phyloP scores from a whole-genome alignment of 2,329 filamentous ascomycete species.

The Ophiognomonia clavigignenti-juglandacearum region DNA sequence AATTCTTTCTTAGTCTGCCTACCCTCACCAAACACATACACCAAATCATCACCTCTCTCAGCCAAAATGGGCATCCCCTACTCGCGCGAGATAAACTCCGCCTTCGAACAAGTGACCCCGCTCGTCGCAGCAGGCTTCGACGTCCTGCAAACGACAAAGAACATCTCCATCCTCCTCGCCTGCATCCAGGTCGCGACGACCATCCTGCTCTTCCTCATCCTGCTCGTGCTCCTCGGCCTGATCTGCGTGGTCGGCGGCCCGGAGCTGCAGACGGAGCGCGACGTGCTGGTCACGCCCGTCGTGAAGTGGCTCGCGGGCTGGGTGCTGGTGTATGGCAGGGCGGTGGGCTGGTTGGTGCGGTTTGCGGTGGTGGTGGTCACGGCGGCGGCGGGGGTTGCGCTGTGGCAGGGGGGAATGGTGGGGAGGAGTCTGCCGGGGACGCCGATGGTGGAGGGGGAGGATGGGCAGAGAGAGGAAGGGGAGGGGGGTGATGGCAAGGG shows the following conservation, averaged over 20 bases:
- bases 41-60: no score
- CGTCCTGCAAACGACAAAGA: constrained; percentile 15
- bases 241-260: constrained; percentile 12
- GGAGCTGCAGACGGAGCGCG: constrained; percentile 4
- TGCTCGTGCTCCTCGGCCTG: constrained; percentile 10
- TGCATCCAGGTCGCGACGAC: constrained; percentile 14
- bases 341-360: constrained; percentile 7
- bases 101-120: constrained; percentile 13
- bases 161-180: constrained; percentile 16
- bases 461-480: no score
- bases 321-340: constrained; percentile 10
- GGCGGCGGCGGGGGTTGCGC: constrained; percentile 6
- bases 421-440: constrained; percentile 8
- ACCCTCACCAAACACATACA: neutral
- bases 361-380: neutral
- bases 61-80: constrained; percentile 15
- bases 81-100: constrained; percentile 11
- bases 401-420: constrained; percentile 10
- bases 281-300: constrained; percentile 11
- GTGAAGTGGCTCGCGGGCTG: constrained; percentile 14
- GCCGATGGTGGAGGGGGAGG: neutral
- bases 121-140: constrained; percentile 14
- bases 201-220: constrained; percentile 8
- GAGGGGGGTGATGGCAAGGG: no score
- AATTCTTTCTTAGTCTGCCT: neutral